Evolutionary conservation across 192 early-diverging fungal genomes (phyloP).

Genomic region (Backusella macrospora): DNA sequence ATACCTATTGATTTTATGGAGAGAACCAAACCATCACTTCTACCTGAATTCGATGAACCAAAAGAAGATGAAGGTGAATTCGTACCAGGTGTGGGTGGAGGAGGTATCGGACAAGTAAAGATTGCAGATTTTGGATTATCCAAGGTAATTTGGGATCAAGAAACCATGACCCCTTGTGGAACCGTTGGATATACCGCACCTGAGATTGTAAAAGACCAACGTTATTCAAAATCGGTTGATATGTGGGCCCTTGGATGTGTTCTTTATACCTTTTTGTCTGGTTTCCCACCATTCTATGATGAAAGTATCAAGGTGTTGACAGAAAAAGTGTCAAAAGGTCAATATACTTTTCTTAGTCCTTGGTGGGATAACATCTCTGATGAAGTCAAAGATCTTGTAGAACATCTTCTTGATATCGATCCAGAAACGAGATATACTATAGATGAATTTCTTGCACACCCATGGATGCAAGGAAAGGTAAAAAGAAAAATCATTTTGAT

Average conservation of each 20-base stretch:
- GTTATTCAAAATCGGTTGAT: slow-evolving; percentile 82
- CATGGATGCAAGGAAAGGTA: slow-evolving; percentile 59
- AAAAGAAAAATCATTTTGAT: too few relatives aligned
- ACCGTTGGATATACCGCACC: slow-evolving; percentile 94
- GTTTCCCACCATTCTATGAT: slow-evolving; percentile 84
- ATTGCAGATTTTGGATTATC: slow-evolving; percentile 92
- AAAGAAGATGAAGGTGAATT: slow-evolving; percentile 80
- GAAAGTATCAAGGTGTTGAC: slow-evolving; percentile 77
- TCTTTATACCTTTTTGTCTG: slow-evolving; percentile 78
- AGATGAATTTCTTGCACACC: slow-evolving; percentile 81
- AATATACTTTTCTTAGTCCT: slow-evolving; percentile 83
- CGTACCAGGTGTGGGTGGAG: slow-evolving; percentile 73
- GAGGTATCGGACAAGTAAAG: slow-evolving; percentile 83
- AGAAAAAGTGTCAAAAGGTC: slow-evolving; percentile 83
- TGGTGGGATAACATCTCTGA: slow-evolving; percentile 91
- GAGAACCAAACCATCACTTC: slow-evolving; percentile 31
- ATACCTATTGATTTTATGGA: slow-evolving; percentile 68
- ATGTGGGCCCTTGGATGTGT: slow-evolving; percentile 90
- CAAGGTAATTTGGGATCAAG: slow-evolving; percentile 82
- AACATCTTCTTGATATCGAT: slow-evolving; percentile 67
- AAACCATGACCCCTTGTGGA: slow-evolving; percentile 89
- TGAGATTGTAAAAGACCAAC: slow-evolving; percentile 84
- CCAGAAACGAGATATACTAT: slow-evolving; percentile 77
- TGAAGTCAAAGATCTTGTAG: slow-evolving; percentile 74
- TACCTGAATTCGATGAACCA: slow-evolving; percentile 58